Evolutionary conservation across 257 asterid species (phyloP).

Genomic region (Henckelia pumila): DNA sequence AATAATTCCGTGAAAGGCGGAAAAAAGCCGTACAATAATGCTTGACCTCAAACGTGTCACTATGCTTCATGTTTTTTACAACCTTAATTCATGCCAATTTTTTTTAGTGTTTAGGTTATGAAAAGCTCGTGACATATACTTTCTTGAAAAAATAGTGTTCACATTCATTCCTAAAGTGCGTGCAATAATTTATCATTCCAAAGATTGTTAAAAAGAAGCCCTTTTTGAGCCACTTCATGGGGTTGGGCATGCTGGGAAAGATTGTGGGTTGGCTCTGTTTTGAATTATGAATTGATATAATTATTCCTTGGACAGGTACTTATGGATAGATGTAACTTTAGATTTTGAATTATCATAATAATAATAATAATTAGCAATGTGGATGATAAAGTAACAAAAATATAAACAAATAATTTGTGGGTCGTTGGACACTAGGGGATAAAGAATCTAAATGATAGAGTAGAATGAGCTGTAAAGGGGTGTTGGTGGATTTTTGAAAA

Average conservation of each 20-base stretch:
- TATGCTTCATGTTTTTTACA: too few species aligned
- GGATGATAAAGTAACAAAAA: slow-evolving; percentile 8
- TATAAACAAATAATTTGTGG: slow-evolving; percentile 25
- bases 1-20: too few species aligned
- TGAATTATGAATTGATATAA: neutral
- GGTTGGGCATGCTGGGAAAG: slow-evolving; percentile 21
- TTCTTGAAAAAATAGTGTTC: slow-evolving; percentile 5
- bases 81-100: neutral
- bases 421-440: slow-evolving; percentile 12
- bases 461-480: slow-evolving; percentile 35
- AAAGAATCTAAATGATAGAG: slow-evolving; percentile 27
- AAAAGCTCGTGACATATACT: slow-evolving; percentile 5
- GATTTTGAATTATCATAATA: neutral
- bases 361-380: neutral
- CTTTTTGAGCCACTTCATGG: slow-evolving; percentile 13
- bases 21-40: too few species aligned
- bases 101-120: neutral
- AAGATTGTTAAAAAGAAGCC: neutral
- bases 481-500: slow-evolving; percentile 21
- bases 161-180: neutral
- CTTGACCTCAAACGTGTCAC: too few species aligned
- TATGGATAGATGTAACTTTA: neutral
- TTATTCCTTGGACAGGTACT: neutral
- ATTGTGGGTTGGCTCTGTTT: neutral
- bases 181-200: neutral